Conservation (phyloP, 352 stramenopile genomes). For the Thalassiosira hispida region DNA sequence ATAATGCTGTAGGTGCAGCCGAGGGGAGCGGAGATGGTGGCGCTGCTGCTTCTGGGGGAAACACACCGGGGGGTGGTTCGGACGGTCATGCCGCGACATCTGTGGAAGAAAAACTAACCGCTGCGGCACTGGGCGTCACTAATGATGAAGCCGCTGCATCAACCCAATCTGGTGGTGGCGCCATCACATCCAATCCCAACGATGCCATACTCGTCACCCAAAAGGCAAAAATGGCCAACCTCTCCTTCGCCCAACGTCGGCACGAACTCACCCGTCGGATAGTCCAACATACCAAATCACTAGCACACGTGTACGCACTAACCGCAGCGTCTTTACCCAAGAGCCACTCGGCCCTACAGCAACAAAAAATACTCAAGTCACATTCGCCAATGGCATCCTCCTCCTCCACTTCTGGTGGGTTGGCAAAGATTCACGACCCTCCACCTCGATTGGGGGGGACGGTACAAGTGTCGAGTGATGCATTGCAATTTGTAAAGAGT, state of each 20-base stretch:
- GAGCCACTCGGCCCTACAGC: conserved; percentile 5
- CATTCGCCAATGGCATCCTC: neutral
- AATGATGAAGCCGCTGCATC: neutral
- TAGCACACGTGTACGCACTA: conserved; percentile 71
- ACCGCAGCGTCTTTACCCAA: conserved; percentile 50
- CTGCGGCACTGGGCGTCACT: conserved; percentile 19
- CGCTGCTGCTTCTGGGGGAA: neutral
- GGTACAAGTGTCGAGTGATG: conserved; percentile 51
- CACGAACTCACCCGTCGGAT: conserved; percentile 76
- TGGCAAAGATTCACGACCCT: conserved; percentile 10
- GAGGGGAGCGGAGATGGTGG: conserved; percentile 9
- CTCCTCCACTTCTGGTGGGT: neutral
- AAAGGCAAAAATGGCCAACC: conserved; percentile 68
- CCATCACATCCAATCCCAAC: neutral
- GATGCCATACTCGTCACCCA: conserved; percentile 23
- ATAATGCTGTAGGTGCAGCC: conserved; percentile 2
- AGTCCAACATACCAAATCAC: conserved; percentile 57
- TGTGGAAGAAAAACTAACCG: conserved; percentile 27
- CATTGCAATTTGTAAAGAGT: conserved; percentile 68
- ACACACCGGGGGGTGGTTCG: neutral
- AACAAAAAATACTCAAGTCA: conserved; percentile 8
- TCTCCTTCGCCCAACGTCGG: conserved; percentile 78
- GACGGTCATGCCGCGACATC: conserved; percentile 1
- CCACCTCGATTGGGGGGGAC: conserved; percentile 13
- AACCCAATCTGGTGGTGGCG: neutral